Base-by-base conservation (phyloP, 2,329 filamentous ascomycete species). In the Fusarium nygamai region DNA sequence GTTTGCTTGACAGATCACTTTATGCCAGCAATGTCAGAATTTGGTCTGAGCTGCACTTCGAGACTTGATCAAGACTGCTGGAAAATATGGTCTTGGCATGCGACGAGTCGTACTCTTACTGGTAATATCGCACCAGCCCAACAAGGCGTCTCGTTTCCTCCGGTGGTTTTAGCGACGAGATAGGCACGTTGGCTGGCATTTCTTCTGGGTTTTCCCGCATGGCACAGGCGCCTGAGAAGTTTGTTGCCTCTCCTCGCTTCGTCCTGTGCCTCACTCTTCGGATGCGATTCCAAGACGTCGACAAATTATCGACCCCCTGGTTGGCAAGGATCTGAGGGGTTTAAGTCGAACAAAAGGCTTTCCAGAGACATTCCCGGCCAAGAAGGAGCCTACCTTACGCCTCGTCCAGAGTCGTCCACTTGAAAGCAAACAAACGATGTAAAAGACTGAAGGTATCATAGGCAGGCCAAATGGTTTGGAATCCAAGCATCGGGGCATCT, bases 1-100 rank as follows among this genome's bases (percentile, higher is more conserved):
- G 60, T 71, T 74, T 72, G 71, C 41, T 65, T 47, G 67, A 68
- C 34, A 72, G 29, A 68, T 67, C 58, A 61, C 47, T 48, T 65
- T 60, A 48, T 56, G 38, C 24, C 33, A 59, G 66, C 46, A 58
- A 54, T 27, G 63, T 57, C 36, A 60, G 63, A 44, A 46, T 56
- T 20, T 58, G 51, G 51, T 11, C 68, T 20, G 43, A 70, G 47
- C 36, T 56, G 51, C 31, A 39, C 53, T 38, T 43, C 11, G 41
- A 48, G 38, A 27, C 38, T 61, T 29, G 48, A 34, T 39, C 38
- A 48, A 63, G 48, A 67, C 50, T 43, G 46, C 69, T 72, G 44
- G 34, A 65, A 47, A 44, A n/a, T 56, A 48, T 33, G 44, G 33
- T 44, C 64, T 70, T 47, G 46, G 66, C 46, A 36, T 33, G 51